These are phyloP conservation scores for Metarhizium robertsii DNA, from an alignment of 2,329 filamentous ascomycete genomes.

Conservation along the genomic window DNA sequence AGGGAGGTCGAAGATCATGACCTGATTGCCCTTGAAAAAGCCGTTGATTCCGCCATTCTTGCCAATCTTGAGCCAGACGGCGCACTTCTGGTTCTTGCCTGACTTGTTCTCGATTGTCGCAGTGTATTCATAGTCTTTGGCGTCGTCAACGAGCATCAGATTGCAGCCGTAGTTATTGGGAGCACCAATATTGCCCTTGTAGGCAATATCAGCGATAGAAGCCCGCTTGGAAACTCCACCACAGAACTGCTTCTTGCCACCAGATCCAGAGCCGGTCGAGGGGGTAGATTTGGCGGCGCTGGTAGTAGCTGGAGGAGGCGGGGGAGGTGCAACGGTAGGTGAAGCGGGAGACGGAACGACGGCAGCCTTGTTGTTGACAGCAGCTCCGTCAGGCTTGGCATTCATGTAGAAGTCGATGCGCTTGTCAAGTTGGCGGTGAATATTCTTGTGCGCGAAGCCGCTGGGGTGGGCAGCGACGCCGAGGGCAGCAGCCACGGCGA, in stretches of 20 bases:
- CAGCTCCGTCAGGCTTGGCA: conserved; percentile 20
- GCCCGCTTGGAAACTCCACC: conserved; percentile 33
- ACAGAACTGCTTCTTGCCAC: conserved; percentile 24
- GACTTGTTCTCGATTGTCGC: conserved; percentile 30
- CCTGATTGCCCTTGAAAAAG: conserved; percentile 35
- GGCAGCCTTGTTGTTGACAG: background rate
- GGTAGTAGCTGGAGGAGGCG: conserved; percentile 7
- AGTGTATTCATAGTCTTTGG: conserved; percentile 34
- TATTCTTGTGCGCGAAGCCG: conserved; percentile 25
- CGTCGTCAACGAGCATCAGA: conserved; percentile 33
- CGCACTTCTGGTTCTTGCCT: conserved; percentile 26
- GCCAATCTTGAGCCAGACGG: conserved; percentile 45
- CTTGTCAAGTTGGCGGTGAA: conserved; percentile 21
- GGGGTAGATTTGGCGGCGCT: conserved; percentile 5
- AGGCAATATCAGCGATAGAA: conserved; percentile 34
- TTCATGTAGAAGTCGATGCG: conserved; percentile 25
- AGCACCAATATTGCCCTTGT: conserved; percentile 37
- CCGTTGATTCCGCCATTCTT: conserved; percentile 33
- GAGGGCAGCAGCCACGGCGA: conserved; percentile 30
- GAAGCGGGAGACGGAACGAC: background rate
- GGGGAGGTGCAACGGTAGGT: background rate
- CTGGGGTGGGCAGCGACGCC: conserved; percentile 33
- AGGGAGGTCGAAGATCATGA: conserved; percentile 30
- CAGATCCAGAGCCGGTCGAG: conserved; percentile 10
- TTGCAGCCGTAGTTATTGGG: conserved; percentile 39